A percentile compares a stretch with the other conserved stretches of the same genome.
phyloP scores from a whole-genome alignment of 164 flowering plant species.

The Dillenia turbinata region DNA sequence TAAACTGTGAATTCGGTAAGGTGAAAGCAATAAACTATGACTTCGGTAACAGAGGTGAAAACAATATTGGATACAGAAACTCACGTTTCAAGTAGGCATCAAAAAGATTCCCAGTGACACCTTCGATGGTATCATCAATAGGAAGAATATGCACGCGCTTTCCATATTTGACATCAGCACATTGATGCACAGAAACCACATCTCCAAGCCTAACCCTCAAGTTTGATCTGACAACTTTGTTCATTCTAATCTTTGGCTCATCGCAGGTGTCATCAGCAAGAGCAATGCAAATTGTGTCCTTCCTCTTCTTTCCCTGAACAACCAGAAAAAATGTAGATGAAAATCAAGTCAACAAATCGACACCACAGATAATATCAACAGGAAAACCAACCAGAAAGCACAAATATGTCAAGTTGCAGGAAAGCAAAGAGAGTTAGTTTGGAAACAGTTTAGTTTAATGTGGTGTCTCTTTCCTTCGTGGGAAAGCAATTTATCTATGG shows the following conservation, averaged over 20 bases:
- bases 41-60: too few relatives aligned
- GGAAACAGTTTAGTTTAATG: too few relatives aligned
- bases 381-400: not conserved
- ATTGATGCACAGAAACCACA: slow-evolving; percentile 86
- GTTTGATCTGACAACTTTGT: slow-evolving; percentile 80
- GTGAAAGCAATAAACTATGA: too few relatives aligned
- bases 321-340: not conserved
- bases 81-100: slow-evolving; percentile 85
- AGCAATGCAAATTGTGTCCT: slow-evolving; percentile 80
- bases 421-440: too few relatives aligned
- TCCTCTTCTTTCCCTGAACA: slow-evolving; percentile 75
- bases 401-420: too few relatives aligned
- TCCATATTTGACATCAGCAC: slow-evolving; percentile 82
- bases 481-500: too few relatives aligned
- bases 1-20: too few relatives aligned
- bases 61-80: slow-evolving; percentile 12
- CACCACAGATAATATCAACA: not conserved
- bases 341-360: not conserved
- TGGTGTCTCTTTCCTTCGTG: too few relatives aligned
- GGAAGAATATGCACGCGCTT: slow-evolving; percentile 87
- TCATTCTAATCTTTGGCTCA: slow-evolving; percentile 86
- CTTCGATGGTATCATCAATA: slow-evolving; percentile 82
- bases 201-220: slow-evolving; percentile 84
- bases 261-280: slow-evolving; percentile 91
- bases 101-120: slow-evolving; percentile 77